These are phyloP conservation scores for Escallonia rubra DNA, from an alignment of 129 eudicot genomes.

Conservation along the genomic window DNA sequence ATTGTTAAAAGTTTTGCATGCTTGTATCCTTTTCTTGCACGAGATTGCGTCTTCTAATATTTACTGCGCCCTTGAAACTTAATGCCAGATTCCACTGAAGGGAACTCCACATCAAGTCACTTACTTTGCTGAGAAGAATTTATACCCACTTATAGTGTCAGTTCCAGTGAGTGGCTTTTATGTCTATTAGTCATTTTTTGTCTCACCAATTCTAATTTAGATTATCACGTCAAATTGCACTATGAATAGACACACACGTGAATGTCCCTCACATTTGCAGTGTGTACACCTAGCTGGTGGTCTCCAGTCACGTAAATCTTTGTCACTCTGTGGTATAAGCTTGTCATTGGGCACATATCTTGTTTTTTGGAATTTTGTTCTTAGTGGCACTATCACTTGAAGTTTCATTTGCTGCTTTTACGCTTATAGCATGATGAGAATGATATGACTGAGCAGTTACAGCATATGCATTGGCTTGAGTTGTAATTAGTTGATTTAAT, in stretches of 20 bases:
- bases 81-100: conserved; percentile 73
- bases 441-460: too few species aligned
- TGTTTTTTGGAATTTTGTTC: too few species aligned
- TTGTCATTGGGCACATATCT: neutral
- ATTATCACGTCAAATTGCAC: too few species aligned
- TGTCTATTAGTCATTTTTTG: neutral
- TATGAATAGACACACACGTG: too few species aligned
- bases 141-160: conserved; percentile 86
- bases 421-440: too few species aligned
- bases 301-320: too few species aligned
- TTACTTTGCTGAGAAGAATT: conserved; percentile 88
- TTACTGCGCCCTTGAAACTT: neutral
- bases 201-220: conserved; percentile 2
- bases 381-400: too few species aligned
- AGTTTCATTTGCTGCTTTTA: too few species aligned
- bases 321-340: neutral
- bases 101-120: conserved; percentile 99
- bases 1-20: neutral
- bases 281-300: too few species aligned
- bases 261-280: too few species aligned
- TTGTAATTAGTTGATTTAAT: too few species aligned
- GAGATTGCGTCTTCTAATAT: neutral
- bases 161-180: conserved; percentile 70
- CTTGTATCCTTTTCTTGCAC: neutral
- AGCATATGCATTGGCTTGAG: too few species aligned